A percentile compares a stretch with the other conserved stretches of the same genome.
phyloP scores from a whole-genome alignment of 1,284 basidiomycete genomes.

The Trichosporon coremiiforme region DNA sequence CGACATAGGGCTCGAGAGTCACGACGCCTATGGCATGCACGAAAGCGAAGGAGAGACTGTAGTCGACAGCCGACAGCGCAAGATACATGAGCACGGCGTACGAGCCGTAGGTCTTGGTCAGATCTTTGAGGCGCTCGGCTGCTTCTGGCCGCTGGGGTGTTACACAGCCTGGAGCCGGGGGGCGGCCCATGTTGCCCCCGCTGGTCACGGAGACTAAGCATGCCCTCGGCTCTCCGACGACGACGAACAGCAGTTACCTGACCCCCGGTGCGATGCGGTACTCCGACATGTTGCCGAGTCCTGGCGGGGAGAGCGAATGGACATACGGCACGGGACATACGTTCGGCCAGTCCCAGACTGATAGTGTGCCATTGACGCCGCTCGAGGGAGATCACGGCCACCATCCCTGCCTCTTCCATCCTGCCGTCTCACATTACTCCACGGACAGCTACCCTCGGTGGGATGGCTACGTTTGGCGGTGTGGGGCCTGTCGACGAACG shows the following conservation, averaged over 20 bases:
- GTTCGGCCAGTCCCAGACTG: too few species aligned
- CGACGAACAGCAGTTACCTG: too few species aligned
- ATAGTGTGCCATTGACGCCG: background rate
- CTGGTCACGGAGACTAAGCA: background rate
- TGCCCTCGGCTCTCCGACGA: background rate
- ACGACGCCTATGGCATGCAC: conserved; percentile 89
- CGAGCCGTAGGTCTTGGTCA: conserved; percentile 90
- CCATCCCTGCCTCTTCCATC: background rate
- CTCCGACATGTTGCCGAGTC: background rate
- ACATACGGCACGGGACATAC: background rate
- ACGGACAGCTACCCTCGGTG: too few species aligned
- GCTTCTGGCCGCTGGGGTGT: too few species aligned
- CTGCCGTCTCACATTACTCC: background rate
- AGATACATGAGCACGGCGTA: conserved; percentile 87
- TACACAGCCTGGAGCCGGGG: too few species aligned
- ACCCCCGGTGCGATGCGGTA: background rate
- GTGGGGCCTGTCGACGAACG: too few species aligned
- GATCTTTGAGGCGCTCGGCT: conserved; percentile 71
- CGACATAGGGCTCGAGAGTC: conserved; percentile 71
- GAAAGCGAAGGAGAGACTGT: conserved; percentile 75
- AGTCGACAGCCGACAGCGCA: conserved; percentile 71
- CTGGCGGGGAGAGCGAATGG: background rate
- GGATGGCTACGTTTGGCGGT: too few species aligned
- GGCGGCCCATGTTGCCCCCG: background rate
- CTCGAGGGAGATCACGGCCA: background rate